A percentile compares a stretch with the other conserved stretches of the same genome.
phyloP scores from a whole-genome alignment of 371 early-diverging fungal genomes.

The Lichtheimia corymbifera region DNA sequence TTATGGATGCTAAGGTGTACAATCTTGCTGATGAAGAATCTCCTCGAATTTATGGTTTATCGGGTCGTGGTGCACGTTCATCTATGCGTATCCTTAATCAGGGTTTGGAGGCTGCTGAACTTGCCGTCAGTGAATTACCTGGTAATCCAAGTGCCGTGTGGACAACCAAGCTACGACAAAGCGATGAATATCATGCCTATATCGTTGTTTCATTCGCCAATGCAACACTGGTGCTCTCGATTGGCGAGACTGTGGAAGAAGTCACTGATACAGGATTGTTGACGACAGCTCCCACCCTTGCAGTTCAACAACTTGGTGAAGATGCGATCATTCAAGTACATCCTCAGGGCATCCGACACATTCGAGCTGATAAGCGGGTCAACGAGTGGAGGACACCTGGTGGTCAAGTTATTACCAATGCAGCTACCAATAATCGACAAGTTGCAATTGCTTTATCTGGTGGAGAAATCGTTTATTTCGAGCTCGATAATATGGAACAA shows the following conservation, averaged over 20 bases:
- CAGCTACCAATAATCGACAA: conserved; percentile 83
- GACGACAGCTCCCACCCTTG: conserved; percentile 78
- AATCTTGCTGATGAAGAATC: conserved; percentile 91
- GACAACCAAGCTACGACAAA: conserved; percentile 78
- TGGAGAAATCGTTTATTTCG: conserved; percentile 91
- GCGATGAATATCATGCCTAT: conserved; percentile 77
- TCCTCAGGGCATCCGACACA: conserved; percentile 89
- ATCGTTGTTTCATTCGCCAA: conserved; percentile 94
- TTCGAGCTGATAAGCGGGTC: conserved; percentile 82
- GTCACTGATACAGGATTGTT: conserved; percentile 89
- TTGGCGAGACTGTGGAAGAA: conserved; percentile 96
- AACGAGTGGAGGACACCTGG: conserved; percentile 94
- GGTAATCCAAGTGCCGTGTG: conserved; percentile 94
- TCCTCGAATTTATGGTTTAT: conserved; percentile 89
- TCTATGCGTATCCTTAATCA: conserved; percentile 89
- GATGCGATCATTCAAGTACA: conserved; percentile 90
- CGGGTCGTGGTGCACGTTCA: conserved; percentile 84
- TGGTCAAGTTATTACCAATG: conserved; percentile 68
- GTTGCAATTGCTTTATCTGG: conserved; percentile 83
- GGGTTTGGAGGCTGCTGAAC: conserved; percentile 89
- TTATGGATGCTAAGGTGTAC: conserved; percentile 75
- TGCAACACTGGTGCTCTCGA: conserved; percentile 89
- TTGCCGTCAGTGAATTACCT: conserved; percentile 91
- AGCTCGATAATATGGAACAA: conserved; percentile 84
- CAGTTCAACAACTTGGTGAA: conserved; percentile 84